phyloP scores from a whole-genome alignment of 2,329 filamentous ascomycete genomes.

The Ophiocordyceps camponoti-saundersi region DNA sequence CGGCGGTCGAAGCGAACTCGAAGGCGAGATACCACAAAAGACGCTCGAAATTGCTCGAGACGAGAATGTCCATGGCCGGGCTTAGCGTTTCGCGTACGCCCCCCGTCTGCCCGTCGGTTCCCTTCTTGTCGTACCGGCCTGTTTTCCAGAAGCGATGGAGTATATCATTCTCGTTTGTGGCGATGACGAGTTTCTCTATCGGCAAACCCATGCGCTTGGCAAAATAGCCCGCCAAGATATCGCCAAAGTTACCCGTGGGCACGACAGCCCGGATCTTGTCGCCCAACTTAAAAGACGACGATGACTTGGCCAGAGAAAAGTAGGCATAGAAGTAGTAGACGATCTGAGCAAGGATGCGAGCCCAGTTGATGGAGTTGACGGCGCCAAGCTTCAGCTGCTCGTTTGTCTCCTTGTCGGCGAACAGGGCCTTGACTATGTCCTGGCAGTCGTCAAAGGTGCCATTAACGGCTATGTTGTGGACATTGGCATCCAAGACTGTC shows the following conservation, averaged over 20 bases:
- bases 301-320: conserved; percentile 55
- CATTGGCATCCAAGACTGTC: conserved; percentile 75
- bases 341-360: conserved; percentile 87
- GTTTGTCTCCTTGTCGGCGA: conserved; percentile 75
- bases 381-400: conserved; percentile 68
- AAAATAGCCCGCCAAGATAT: conserved; percentile 88
- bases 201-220: conserved; percentile 81
- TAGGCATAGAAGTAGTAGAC: conserved; percentile 96
- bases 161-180: conserved; percentile 96
- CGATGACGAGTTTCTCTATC: conserved; percentile 73
- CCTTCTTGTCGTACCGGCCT: conserved; percentile 77
- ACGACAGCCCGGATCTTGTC: conserved; percentile 72
- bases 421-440: conserved; percentile 89
- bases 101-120: conserved; percentile 44
- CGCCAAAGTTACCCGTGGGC: conserved; percentile 87
- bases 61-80: conserved; percentile 95
- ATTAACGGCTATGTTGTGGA: conserved; percentile 78
- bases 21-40: conserved; percentile 86
- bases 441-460: conserved; percentile 11
- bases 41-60: conserved; percentile 92
- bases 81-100: conserved; percentile 83
- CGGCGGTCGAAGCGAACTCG: conserved; percentile 41
- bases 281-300: conserved; percentile 41
- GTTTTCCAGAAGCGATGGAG: conserved; percentile 89
- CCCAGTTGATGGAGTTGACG: conserved; percentile 95